A percentile compares a stretch with the other conserved stretches of the same genome.
Conservation (phyloP, 2,329 filamentous ascomycete genomes). For the Trichophyton mentagrophytes region DNA sequence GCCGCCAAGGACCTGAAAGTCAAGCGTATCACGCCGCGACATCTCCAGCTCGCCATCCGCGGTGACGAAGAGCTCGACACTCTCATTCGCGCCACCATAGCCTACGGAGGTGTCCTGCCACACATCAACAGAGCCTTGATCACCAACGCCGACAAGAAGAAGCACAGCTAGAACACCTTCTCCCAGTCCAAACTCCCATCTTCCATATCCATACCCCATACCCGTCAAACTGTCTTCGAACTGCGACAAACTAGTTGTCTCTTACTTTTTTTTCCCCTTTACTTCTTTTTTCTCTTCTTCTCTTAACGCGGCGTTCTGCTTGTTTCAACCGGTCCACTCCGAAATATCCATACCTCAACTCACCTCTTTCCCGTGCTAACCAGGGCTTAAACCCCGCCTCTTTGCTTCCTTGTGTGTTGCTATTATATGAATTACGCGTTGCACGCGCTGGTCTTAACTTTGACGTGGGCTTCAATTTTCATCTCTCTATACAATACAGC, state of each 20-base stretch:
- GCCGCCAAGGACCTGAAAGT: constrained; percentile 99
- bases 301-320: background rate
- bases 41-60: constrained; percentile 93
- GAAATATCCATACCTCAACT: background rate
- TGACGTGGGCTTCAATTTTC: background rate
- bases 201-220: background rate
- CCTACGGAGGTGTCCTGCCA: constrained; percentile 93
- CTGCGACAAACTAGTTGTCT: no score
- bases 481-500: background rate
- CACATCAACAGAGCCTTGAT: constrained; percentile 97
- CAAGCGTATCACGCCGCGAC: constrained; percentile 97
- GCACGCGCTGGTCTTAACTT: background rate
- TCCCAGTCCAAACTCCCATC: background rate
- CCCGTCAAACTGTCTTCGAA: no score
- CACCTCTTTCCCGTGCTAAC: no score
- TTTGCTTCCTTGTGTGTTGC: background rate
- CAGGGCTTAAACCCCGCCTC: background rate
- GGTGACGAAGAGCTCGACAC: constrained; percentile 98
- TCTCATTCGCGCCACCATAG: constrained; percentile 92
- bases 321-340: background rate
- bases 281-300: no score
- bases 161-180: constrained; percentile 31
- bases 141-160: constrained; percentile 95
- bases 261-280: no score
- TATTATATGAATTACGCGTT: constrained; percentile 2